Evolutionary conservation across 163 green algal genomes (phyloP), one percentile per base, ranked within the genome.

Genomic region (Scenedesmus sp.): DNA sequence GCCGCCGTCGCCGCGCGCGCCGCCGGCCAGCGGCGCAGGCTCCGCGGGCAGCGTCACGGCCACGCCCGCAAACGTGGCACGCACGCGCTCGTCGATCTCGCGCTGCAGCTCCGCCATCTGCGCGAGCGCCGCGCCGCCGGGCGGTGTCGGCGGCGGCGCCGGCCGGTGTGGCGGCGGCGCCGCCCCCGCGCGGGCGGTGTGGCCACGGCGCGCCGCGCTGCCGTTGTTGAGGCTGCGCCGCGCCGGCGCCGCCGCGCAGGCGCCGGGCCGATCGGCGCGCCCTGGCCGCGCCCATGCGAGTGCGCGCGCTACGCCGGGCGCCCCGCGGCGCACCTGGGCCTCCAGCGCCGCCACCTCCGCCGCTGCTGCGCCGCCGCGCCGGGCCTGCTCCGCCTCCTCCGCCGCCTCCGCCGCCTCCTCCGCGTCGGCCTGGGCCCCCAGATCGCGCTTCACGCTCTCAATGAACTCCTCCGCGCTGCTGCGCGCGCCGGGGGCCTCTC

Each of bases 81-180:
- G 45, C 51, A 91, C 84, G 11, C 83, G 62, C 9, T 31, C 57
- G 60, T 94, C 88, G 9, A 94, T 54, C 65, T 78, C n/a, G 15
- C 45, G 44, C 58, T 83, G 57, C n/a, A 83, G 47, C n/a, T n/a
- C n/a, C 0, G 56, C 34, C 28, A 83, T 56, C 57, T 64, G 66
- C n/a, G n/a, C n/a, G n/a, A n/a, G n/a, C n/a, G n/a, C n/a, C n/a
- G n/a, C n/a, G n/a, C n/a, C n/a, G n/a, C n/a, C n/a, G n/a, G n/a
- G n/a, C n/a, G n/a, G n/a, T n/a, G n/a, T n/a, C n/a, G n/a, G n/a
- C n/a, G n/a, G n/a, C n/a, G n/a, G n/a, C n/a, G n/a, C n/a, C n/a
- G n/a, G n/a, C n/a, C n/a, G n/a, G n/a, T n/a, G n/a, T n/a, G n/a
- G n/a, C n/a, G n/a, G n/a, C n/a, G n/a, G n/a, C n/a, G n/a, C n/a